Percentiles rank a stretch among this genome's conserved stretches.
These are phyloP conservation scores for Aspergillus spinulosporus DNA, from an alignment of 2,329 filamentous ascomycete genomes.

Conservation along the genomic window DNA sequence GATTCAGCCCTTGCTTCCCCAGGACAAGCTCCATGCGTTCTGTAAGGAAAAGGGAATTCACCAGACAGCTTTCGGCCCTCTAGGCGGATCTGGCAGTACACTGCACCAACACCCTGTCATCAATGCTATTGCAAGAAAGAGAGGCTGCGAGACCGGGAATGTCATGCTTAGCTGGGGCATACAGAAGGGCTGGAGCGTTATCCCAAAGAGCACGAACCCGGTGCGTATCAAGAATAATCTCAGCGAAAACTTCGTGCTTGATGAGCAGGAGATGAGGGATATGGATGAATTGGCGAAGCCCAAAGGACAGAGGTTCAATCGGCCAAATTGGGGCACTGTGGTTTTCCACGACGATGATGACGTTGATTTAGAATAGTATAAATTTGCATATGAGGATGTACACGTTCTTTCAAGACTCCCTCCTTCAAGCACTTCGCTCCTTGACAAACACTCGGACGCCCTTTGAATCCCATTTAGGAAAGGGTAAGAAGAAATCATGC, in stretches of 20 bases:
- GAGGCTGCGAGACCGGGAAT: slow-evolving; percentile 6
- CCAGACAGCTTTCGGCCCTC: slow-evolving; percentile 9
- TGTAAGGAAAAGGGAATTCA: neutral
- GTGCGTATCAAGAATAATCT: slow-evolving; percentile 9
- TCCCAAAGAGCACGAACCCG: slow-evolving; percentile 11
- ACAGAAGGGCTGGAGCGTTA: slow-evolving; percentile 13
- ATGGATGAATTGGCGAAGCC: slow-evolving; percentile 2
- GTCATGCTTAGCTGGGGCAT: slow-evolving; percentile 11
- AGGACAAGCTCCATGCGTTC: neutral
- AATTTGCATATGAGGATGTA: neutral
- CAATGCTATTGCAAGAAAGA: neutral
- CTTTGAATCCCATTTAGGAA: slow-evolving; percentile 7
- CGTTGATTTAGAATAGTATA: slow-evolving; percentile 1
- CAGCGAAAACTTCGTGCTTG: slow-evolving; percentile 2
- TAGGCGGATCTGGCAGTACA: slow-evolving; percentile 8
- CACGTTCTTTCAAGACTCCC: neutral
- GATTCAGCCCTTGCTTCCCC: slow-evolving; percentile 5
- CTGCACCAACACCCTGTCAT: slow-evolving; percentile 6
- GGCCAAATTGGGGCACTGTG: slow-evolving; percentile 4
- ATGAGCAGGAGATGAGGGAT: neutral
- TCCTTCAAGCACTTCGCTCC: neutral
- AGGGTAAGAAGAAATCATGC: slow-evolving; percentile 7
- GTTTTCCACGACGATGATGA: slow-evolving; percentile 9
- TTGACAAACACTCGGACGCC: neutral
- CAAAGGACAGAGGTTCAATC: slow-evolving; percentile 9